Percentiles rank a stretch among this genome's conserved stretches.
Evolutionary conservation across 2,329 filamentous ascomycete species (phyloP).

Genomic region (Plenodomus biglobosus): DNA sequence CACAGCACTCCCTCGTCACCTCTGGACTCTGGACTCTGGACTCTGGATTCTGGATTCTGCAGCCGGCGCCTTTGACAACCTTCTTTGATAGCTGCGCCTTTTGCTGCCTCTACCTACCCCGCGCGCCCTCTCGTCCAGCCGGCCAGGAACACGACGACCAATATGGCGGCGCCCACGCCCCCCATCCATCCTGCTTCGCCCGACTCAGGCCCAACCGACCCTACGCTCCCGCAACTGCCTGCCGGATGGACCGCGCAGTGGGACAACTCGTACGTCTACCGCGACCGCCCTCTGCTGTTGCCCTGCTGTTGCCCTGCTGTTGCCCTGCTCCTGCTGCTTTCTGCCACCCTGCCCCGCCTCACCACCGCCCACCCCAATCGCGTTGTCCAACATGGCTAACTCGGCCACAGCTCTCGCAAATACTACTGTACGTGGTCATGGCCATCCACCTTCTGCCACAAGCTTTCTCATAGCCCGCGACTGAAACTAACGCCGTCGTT

Average conservation of each 20-base stretch:
- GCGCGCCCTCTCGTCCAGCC: constrained; percentile 1
- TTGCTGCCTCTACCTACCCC: not conserved
- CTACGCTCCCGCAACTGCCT: constrained; percentile 42
- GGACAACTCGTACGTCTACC: constrained; percentile 40
- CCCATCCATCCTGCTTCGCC: constrained; percentile 42
- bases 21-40: constrained; percentile 2
- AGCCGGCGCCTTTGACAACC: too few relatives aligned
- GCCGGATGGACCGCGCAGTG: constrained; percentile 47
- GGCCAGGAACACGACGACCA: constrained; percentile 10
- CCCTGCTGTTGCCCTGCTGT: too few relatives aligned
- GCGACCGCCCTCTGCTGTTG: too few relatives aligned
- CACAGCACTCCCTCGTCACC: not conserved
- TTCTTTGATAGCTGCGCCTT: too few relatives aligned
- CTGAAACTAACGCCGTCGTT: not conserved
- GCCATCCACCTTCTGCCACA: not conserved
- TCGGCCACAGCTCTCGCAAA: constrained; percentile 37
- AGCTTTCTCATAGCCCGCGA: not conserved
- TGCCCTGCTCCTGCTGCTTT: constrained; percentile 8
- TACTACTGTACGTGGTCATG: constrained; percentile 40
- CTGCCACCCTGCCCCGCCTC: constrained; percentile 10
- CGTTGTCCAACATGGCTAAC: constrained; percentile 25
- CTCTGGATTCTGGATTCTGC: too few relatives aligned
- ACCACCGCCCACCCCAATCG: not conserved
- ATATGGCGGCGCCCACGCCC: constrained; percentile 42
- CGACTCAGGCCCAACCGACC: constrained; percentile 45